Evolutionary conservation across 805 yeast genomes (phyloP), one percentile per base, ranked within the genome.

Genomic region (Limtongia smithiae): DNA sequence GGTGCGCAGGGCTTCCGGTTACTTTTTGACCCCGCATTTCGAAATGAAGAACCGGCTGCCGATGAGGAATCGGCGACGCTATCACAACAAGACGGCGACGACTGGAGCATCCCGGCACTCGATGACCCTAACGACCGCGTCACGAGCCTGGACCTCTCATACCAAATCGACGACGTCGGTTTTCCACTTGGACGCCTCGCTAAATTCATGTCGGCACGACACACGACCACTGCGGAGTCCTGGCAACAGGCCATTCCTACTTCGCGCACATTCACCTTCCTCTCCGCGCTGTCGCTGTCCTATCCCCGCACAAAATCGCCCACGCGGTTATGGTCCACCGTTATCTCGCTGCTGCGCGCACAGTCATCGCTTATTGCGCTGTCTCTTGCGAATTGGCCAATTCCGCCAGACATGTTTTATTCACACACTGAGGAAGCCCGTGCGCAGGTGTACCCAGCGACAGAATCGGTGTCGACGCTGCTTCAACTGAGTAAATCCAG

Each of bases 211-310:
- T 87, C 90, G 65, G 85, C 85, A 51, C 97, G 89, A 28, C 91
- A 78, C 62, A 30, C 90, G 82, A 9, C 27, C 40, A 94, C 86
- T 65, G 96, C 90, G 60, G 79, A 79, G 57, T 88, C 87, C 62
- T 72, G 91, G 57, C 73, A 90, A 52, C 86, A 89, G 63, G 76
- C 77, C 43, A 93, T 88, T 62, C 91, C 96, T 0, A 96, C 93
- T 67, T 80, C 78, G 50, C 76, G 86, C 20, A 83, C 43, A 17
- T 46, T 55, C 36, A 56, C 60, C 12, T 50, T 43, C 35, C 45
- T 52, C 18, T 33, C 51, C 11, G 46, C 57, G n/a, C 41, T 55
- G n/a, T 54, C 58, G 14, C 43, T 55, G 14, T 46, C 57, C 3
- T 41, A 51, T 32, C 58, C 58, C n/a, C 24, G 46, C 14, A 46